These are phyloP conservation scores for Suhomyces chickasaworum DNA, from an alignment of 1,139 yeast genomes.

Conservation along the genomic window DNA sequence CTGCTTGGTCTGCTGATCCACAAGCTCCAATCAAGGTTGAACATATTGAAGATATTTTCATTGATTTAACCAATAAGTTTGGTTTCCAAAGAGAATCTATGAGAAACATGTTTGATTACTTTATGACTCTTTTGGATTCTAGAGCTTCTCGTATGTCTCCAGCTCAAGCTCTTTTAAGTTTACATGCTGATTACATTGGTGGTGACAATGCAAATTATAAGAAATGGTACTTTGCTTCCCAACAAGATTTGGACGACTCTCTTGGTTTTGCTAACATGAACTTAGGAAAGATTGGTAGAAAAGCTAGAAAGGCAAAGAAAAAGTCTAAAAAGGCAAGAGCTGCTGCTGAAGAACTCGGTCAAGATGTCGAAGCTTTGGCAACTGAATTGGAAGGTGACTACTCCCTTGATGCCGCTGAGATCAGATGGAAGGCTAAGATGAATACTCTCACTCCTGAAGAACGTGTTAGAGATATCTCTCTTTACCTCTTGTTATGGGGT, in stretches of 20 bases:
- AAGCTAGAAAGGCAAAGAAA: constrained; percentile 55
- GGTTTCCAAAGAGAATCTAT: constrained; percentile 98
- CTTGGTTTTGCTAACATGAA: constrained; percentile 60
- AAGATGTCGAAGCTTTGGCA: constrained; percentile 56
- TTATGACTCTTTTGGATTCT: constrained; percentile 91
- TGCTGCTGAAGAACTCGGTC: constrained; percentile 53
- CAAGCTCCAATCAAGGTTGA: constrained; percentile 76
- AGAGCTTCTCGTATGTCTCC: constrained; percentile 97
- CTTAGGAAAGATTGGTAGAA: constrained; percentile 66
- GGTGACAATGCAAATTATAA: constrained; percentile 34
- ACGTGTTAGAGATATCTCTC: constrained; percentile 86
- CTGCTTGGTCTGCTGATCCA: constrained; percentile 94
- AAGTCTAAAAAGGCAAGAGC: constrained; percentile 65
- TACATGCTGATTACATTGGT: constrained; percentile 88
- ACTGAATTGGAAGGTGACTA: constrained; percentile 88
- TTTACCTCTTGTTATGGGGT: constrained; percentile 94
- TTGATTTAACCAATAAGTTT: constrained; percentile 84
- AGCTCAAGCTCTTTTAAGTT: constrained; percentile 84
- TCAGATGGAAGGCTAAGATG: constrained; percentile 55
- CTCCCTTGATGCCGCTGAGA: constrained; percentile 54
- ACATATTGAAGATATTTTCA: constrained; percentile 89
- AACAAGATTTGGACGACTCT: constrained; percentile 34
- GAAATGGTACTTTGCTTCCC: constrained; percentile 33
- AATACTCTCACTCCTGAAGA: constrained; percentile 57
- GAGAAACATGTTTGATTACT: constrained; percentile 96